Evolutionary conservation across 441 rosid genomes (phyloP).

Genomic region (Viola pubescens): DNA sequence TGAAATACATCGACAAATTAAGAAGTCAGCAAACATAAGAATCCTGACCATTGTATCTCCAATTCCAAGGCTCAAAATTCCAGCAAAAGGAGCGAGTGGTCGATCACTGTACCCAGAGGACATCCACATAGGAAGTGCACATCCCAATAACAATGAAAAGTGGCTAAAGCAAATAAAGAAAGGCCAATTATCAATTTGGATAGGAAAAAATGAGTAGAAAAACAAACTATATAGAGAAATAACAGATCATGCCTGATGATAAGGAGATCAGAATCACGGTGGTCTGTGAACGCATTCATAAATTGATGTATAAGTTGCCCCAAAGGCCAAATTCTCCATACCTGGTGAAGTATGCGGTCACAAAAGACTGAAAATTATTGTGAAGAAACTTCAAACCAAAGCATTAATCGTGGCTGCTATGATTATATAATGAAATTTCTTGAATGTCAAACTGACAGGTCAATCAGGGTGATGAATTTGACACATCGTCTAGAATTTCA

Average conservation of each 20-base stretch:
- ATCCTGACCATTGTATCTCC: slow-evolving; percentile 93
- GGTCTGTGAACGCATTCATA: slow-evolving; percentile 96
- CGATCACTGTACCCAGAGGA: slow-evolving; percentile 90
- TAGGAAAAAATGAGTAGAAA: slow-evolving; percentile 5
- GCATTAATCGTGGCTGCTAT: too few species aligned
- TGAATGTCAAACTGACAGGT: too few species aligned
- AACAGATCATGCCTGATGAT: slow-evolving; percentile 59
- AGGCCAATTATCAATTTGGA: slow-evolving; percentile 8
- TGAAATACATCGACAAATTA: background rate
- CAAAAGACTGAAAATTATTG: background rate
- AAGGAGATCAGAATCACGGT: slow-evolving; percentile 90
- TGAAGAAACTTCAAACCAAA: background rate
- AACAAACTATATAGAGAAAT: slow-evolving; percentile 8
- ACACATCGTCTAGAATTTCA: too few species aligned
- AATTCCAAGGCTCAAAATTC: slow-evolving; percentile 95
- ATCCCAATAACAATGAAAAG: slow-evolving; percentile 89
- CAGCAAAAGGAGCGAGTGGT: slow-evolving; percentile 92
- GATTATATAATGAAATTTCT: too few species aligned
- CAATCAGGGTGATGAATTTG: background rate
- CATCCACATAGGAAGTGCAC: slow-evolving; percentile 98
- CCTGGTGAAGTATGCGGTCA: slow-evolving; percentile 33
- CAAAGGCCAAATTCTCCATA: slow-evolving; percentile 87
- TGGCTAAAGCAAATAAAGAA: slow-evolving; percentile 44
- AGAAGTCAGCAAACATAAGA: background rate
- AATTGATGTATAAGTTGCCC: slow-evolving; percentile 73